Percentiles rank a stretch among this genome's conserved stretches.
phyloP scores from a whole-genome alignment of 495 filamentous ascomycete species.

The Penicillium atrosanguineum region DNA sequence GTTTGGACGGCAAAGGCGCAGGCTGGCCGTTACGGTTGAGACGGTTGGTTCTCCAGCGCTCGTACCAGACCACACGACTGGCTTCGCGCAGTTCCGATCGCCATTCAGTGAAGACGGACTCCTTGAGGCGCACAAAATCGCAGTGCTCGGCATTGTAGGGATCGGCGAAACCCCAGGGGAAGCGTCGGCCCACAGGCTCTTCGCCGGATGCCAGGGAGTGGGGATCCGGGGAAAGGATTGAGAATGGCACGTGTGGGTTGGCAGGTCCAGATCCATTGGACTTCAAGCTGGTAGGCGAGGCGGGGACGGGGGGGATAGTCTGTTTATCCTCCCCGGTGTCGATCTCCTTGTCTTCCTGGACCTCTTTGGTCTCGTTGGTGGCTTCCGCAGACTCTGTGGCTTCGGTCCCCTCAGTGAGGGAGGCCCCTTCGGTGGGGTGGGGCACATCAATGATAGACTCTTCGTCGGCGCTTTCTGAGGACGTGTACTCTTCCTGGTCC shows the following conservation, averaged over 20 bases:
- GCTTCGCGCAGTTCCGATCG: slow-evolving; percentile 85
- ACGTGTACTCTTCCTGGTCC: slow-evolving; percentile 64
- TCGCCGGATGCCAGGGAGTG: slow-evolving; percentile 68
- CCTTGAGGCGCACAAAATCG: slow-evolving; percentile 88
- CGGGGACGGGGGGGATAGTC: slow-evolving; percentile 3
- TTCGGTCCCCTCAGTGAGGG: slow-evolving; percentile 10
- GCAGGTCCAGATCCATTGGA: slow-evolving; percentile 21
- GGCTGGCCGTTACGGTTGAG: slow-evolving; percentile 45
- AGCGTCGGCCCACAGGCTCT: slow-evolving; percentile 68
- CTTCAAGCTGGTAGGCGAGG: slow-evolving; percentile 29
- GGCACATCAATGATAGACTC: slow-evolving; percentile 21
- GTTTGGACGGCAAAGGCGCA: slow-evolving; percentile 17
- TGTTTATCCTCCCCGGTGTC: slow-evolving; percentile 8
- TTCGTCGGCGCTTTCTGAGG: slow-evolving; percentile 56
- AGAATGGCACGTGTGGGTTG: slow-evolving; percentile 67
- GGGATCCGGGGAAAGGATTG: slow-evolving; percentile 88
- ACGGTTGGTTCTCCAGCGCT: slow-evolving; percentile 85
- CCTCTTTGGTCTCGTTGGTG: slow-evolving; percentile 8
- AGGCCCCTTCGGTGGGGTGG: slow-evolving; percentile 12
- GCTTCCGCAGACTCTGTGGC: slow-evolving; percentile 31
- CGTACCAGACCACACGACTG: slow-evolving; percentile 92
- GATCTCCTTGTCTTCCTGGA: not conserved
- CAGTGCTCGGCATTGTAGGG: slow-evolving; percentile 89
- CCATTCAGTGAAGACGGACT: slow-evolving; percentile 92
- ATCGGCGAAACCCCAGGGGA: slow-evolving; percentile 96